Base-by-base conservation (phyloP, 176 grass and related monocot species). In the Miscanthus lutarioriparius region DNA sequence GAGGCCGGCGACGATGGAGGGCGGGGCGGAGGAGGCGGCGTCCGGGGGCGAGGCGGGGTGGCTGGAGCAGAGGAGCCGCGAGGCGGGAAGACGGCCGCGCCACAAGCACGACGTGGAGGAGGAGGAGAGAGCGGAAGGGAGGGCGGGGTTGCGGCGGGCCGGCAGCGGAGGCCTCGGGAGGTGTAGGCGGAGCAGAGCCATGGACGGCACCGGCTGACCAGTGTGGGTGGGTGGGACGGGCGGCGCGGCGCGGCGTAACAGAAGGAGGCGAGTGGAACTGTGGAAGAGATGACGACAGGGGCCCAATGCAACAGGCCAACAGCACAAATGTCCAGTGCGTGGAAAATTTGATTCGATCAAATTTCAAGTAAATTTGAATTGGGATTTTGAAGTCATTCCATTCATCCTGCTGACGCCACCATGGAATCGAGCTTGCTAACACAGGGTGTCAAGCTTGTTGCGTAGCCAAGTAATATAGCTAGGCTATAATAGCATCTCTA, bases 1-100 rank as follows among this genome's bases (percentile, higher is more conserved):
- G 35, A 98, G 86, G 87, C 83, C 92, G 37, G 80, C 91, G 53
- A 98, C 95, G 84, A 98, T 83, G 26, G 95, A 97, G 15, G 82
- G 80, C 39, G 74, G 62, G 48, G 64, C 16, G 1, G 61, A 28
- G 41, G 75, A 1, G 14, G 80, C 22, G 16, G 65, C n/a, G 4
- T 72, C 71, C 2, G 25, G 43, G 0, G 59, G 15, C 9, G 45
- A 51, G 12, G 62, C 6, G 28, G 72, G 17, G 39, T 23, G 40
- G 40, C 7, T 28, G 71, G 87, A 85, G 82, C 88, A 89, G 78
- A 89, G 83, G 65, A 71, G 88, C 14, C 88, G 88, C 32, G 38
- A 40, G 49, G 30, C 4, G 37, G 78, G 78, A 7, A 82, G 65
- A 33, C n/a, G 30, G 43, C 25, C 53, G 33, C 78, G 65, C 41